Evolutionary conservation across 2,329 filamentous ascomycete genomes (phyloP).

Genomic region (Westerdykella aurantiaca): DNA sequence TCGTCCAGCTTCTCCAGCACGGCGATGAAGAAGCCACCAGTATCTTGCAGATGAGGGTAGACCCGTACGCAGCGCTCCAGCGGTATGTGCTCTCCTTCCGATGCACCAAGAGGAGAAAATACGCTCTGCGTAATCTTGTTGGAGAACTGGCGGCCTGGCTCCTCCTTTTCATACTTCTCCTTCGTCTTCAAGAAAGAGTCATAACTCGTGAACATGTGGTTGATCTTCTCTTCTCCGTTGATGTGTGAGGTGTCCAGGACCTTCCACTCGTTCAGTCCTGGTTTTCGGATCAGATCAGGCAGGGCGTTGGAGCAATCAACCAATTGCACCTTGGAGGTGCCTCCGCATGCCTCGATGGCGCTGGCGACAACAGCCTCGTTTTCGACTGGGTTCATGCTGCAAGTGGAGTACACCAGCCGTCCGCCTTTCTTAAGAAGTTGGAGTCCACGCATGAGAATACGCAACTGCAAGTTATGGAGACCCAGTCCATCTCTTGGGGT

Average conservation of each 20-base stretch:
- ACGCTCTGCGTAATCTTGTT: conserved; percentile 64
- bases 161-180: conserved; percentile 51
- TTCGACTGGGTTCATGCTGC: conserved; percentile 97
- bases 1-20: conserved; percentile 89
- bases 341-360: conserved; percentile 86
- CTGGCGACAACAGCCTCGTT: conserved; percentile 88
- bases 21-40: conserved; percentile 94
- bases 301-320: conserved; percentile 77
- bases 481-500: conserved; percentile 79
- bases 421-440: conserved; percentile 96
- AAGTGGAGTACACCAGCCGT: conserved; percentile 94
- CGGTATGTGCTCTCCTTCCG: conserved; percentile 57
- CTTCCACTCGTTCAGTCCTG: conserved; percentile 77
- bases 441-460: conserved; percentile 84
- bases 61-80: conserved; percentile 88
- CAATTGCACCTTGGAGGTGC: conserved; percentile 71
- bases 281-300: conserved; percentile 66
- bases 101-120: conserved; percentile 63
- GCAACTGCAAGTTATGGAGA: conserved; percentile 76
- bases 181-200: conserved; percentile 69
- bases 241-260: conserved; percentile 56
- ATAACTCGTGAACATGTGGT: conserved; percentile 74
- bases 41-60: conserved; percentile 93
- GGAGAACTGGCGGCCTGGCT: conserved; percentile 53
- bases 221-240: conserved; percentile 58